phyloP scores from a whole-genome alignment of 495 filamentous ascomycete species.

The Sordaria brevicollis region DNA sequence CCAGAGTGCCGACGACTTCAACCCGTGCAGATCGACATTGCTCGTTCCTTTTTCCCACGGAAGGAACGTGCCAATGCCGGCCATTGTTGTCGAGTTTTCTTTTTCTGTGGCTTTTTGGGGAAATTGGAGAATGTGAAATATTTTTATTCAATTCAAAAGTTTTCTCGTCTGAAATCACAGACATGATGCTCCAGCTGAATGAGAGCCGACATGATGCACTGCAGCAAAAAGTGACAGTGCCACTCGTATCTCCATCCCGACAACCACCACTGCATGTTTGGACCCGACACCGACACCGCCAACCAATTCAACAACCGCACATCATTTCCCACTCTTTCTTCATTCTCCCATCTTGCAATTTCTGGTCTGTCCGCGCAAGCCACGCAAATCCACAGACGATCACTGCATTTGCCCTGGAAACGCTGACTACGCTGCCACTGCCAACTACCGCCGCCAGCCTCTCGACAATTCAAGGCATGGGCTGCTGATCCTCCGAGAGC shows the following conservation, averaged over 20 bases:
- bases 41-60: neutral
- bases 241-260: neutral
- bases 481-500: neutral
- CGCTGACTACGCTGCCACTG: neutral
- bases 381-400: neutral
- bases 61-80: neutral
- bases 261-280: too few relatives aligned
- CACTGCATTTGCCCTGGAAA: neutral
- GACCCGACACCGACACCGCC: neutral
- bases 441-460: neutral
- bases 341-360: too few relatives aligned
- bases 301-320: neutral
- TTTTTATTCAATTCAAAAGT: neutral
- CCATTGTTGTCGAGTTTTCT: neutral
- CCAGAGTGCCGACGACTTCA: too few relatives aligned
- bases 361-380: too few relatives aligned
- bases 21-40: neutral
- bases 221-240: neutral
- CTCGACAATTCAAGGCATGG: neutral
- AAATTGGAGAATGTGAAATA: neutral
- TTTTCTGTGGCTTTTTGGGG: neutral
- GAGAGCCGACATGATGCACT: neutral
- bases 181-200: neutral
- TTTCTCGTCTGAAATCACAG: neutral
- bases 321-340: neutral